phyloP scores from a whole-genome alignment of 2,329 filamentous ascomycete species.

The Colletotrichum liaoningense region DNA sequence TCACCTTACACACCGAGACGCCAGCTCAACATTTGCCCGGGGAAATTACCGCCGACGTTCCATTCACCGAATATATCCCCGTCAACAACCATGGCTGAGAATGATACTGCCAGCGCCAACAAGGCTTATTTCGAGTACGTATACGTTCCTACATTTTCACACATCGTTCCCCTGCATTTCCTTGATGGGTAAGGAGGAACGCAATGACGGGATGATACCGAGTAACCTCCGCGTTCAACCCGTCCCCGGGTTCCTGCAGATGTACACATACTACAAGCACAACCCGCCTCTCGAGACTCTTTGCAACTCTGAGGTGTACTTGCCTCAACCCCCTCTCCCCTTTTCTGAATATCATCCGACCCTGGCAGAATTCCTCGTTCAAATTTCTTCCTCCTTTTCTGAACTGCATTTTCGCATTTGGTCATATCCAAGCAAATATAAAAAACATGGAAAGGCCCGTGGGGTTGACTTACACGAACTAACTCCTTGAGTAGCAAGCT shows the following conservation, averaged over 20 bases:
- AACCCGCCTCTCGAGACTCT: neutral
- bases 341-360: no score
- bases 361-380: neutral
- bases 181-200: neutral
- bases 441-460: neutral
- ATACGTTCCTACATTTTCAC: neutral
- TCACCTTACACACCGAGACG: neutral
- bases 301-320: no score
- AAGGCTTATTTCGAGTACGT: slow-evolving; percentile 38
- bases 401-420: neutral
- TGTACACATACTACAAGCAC: neutral
- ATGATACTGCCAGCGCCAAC: slow-evolving; percentile 33
- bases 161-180: neutral
- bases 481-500: slow-evolving; percentile 54
- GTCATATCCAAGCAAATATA: neutral
- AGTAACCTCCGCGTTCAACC: neutral
- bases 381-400: neutral
- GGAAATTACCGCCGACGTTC: neutral
- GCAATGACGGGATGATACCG: neutral
- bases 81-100: neutral
- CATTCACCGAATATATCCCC: neutral
- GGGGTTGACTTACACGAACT: neutral
- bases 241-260: slow-evolving; percentile 33
- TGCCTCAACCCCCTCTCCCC: no score
- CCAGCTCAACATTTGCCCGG: no score